These are phyloP conservation scores for Penicillium robsamsonii DNA, from an alignment of 495 filamentous ascomycete genomes.

Conservation along the genomic window DNA sequence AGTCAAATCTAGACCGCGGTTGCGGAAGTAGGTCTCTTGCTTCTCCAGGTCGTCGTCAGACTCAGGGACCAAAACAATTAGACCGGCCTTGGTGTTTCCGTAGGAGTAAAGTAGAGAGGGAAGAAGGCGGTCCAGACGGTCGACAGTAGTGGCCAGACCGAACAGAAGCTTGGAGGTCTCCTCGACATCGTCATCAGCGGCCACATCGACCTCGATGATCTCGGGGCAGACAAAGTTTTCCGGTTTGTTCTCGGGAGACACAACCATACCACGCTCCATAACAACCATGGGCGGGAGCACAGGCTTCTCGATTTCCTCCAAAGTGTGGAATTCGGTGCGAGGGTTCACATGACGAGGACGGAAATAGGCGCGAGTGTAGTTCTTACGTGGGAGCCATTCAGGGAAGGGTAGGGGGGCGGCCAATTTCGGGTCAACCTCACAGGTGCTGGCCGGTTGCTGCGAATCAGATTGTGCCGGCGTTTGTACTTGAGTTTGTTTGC, in stretches of 20 bases:
- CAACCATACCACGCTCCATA: conserved; percentile 48
- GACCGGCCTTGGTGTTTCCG: conserved; percentile 47
- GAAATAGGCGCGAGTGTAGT: conserved; percentile 50
- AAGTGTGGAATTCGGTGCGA: conserved; percentile 40
- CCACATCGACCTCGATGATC: conserved; percentile 46
- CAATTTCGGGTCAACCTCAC: conserved; percentile 39
- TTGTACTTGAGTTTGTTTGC: conserved; percentile 19
- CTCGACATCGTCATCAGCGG: conserved; percentile 43
- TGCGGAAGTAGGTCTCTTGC: conserved; percentile 49
- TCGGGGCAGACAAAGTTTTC: conserved; percentile 44
- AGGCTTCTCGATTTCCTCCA: conserved; percentile 42
- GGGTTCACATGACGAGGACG: conserved; percentile 41
- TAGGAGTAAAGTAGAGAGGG: conserved; percentile 50
- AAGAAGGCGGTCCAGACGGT: conserved; percentile 48
- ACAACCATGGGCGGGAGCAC: conserved; percentile 46
- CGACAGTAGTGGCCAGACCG: conserved; percentile 51
- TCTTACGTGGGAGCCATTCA: conserved; percentile 50
- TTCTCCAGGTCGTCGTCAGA: conserved; percentile 44
- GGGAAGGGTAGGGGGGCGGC: conserved; percentile 41
- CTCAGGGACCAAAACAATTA: conserved; percentile 50
- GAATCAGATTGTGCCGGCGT: conserved; percentile 20
- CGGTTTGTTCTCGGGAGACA: conserved; percentile 40
- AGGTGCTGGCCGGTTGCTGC: conserved; percentile 23
- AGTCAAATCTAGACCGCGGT: conserved; percentile 53
- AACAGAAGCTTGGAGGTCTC: conserved; percentile 53